These are phyloP conservation scores for Phyllostachys edulis DNA, from an alignment of 176 grass and related monocot genomes.

Conservation along the genomic window DNA sequence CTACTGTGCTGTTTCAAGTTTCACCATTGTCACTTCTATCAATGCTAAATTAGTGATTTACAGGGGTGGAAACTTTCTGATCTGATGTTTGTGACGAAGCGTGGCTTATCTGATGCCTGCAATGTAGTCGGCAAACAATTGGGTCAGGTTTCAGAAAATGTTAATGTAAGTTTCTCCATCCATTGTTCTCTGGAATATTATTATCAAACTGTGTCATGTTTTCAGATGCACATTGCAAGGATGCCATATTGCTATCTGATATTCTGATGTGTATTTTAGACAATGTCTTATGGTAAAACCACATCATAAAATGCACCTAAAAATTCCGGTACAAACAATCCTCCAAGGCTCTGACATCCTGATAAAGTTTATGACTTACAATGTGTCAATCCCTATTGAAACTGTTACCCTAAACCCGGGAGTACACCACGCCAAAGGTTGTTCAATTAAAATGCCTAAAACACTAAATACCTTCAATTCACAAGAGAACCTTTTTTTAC, in stretches of 20 bases:
- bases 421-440: neutral
- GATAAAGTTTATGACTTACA: neutral
- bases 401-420: neutral
- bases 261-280: neutral
- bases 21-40: constrained; percentile 16
- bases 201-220: neutral
- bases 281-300: neutral
- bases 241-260: neutral
- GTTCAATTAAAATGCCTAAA: neutral
- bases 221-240: neutral
- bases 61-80: constrained; percentile 94
- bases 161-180: constrained; percentile 63
- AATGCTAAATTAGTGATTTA: constrained; percentile 31
- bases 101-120: constrained; percentile 72
- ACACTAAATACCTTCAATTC: neutral
- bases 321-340: neutral
- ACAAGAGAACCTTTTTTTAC: neutral
- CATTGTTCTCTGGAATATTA: neutral
- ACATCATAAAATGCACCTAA: neutral
- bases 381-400: neutral
- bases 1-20: constrained; percentile 19
- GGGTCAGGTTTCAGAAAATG: constrained; percentile 77
- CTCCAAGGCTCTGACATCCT: neutral
- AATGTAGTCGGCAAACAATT: constrained; percentile 75
- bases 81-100: constrained; percentile 95